Evolutionary conservation across 257 asterid species (phyloP).

Genomic region (Solanum chmielewskii): DNA sequence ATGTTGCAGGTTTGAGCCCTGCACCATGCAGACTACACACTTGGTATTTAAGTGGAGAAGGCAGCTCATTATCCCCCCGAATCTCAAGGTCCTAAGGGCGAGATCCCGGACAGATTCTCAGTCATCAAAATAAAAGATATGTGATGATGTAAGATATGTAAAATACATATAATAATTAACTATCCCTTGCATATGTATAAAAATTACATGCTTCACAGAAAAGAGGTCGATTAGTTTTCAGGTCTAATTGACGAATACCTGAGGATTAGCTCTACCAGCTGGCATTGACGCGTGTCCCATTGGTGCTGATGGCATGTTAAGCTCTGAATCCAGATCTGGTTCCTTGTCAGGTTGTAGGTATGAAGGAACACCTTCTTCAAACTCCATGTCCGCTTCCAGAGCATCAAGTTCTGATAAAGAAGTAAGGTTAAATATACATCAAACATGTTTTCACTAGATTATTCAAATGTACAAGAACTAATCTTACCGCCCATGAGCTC

Average conservation of each 20-base stretch:
- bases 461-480: not conserved
- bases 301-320: conserved; percentile 91
- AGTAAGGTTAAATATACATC: not conserved
- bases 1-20: not conserved
- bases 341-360: conserved; percentile 86
- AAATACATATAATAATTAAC: not conserved
- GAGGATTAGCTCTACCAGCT: conserved; percentile 40
- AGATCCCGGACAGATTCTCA: not conserved
- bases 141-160: not conserved
- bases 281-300: conserved; percentile 42
- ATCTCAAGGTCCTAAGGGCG: not conserved
- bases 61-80: not conserved
- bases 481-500: conserved; percentile 91
- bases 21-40: not conserved
- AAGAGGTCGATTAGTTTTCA: not conserved
- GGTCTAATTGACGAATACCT: conserved; percentile 32
- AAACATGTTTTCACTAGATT: not conserved
- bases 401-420: conserved; percentile 82
- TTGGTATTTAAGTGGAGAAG: not conserved
- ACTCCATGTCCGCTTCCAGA: conserved; percentile 79
- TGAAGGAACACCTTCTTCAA: conserved; percentile 80
- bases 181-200: not conserved
- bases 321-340: conserved; percentile 66
- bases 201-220: not conserved
- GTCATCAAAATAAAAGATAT: not conserved